Evolutionary conservation across 2,329 filamentous ascomycete species (phyloP), one percentile per base, ranked within the genome.

Genomic region (Diatrype stigma): DNA sequence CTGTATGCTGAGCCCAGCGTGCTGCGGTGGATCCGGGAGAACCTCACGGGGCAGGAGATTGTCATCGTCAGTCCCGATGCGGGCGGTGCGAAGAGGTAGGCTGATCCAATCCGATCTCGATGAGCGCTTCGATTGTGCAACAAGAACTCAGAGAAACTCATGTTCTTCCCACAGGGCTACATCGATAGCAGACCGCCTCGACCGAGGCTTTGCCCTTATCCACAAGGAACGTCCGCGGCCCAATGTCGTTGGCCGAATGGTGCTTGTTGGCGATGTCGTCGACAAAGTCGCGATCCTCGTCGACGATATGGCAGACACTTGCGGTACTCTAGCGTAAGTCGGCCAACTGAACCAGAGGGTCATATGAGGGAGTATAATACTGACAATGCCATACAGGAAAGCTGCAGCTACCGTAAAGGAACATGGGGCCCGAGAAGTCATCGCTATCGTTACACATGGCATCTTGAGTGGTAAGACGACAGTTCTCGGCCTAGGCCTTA

Each of bases 271-370:
- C 59, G 91, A 95, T 59, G 94, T 97, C 45, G 81, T 85, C 59
- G 89, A 89, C 73, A 94, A 94, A 75, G 86, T 93, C 28, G 93
- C 93, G 53, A 96, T 99, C 65, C 85, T 99, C 46, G 93, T 99
- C 45, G 93, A 97, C 68, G 93, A 97, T 68, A 96, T 97, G 90
- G 92, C 92, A 30, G 93, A 97, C 67, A 96, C 93, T 3, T 96
- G 92, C 69, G 91, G 91, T 60, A 96, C 90, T 37, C 52, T 68
- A 2, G 64, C 65, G 58, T 60, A 57, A 57, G 58, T 34, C 46
- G 16, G 23, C 37, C 38, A 16, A 22, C 12, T 19, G 22, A 19
- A 21, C 16, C 12, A 22, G 19, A n/a, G 3, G 21, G 11, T 8
- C 12, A 16, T 16, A 37, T 14, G 19, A 4, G 6, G 23, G n/a